Conservation (phyloP, 148 eudicot genomes). For the Rhododendron molle region DNA sequence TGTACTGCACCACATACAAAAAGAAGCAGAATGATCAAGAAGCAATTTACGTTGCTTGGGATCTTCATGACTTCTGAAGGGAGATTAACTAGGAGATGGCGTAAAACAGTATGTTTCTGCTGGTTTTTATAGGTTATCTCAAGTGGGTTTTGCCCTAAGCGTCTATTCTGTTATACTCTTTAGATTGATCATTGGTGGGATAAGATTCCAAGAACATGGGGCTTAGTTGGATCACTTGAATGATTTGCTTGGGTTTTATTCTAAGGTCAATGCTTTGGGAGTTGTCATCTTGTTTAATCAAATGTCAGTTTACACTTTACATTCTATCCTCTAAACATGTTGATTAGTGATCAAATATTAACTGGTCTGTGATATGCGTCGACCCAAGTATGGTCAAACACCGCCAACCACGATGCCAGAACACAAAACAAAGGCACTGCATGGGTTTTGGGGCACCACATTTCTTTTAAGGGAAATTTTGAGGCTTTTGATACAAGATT, state of each 20-base stretch:
- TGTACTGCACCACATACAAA: constrained; percentile 4
- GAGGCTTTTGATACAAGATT: no score
- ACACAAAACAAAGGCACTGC: no score
- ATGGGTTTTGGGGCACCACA: no score
- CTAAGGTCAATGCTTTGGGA: constrained; percentile 16
- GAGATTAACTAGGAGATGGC: neutral
- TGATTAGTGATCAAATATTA: no score
- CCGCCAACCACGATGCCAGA: no score
- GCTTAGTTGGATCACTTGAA: neutral
- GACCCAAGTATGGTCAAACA: no score
- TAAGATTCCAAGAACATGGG: neutral
- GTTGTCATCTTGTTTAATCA: constrained; percentile 3
- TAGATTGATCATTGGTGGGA: no score
- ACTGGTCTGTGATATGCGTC: no score
- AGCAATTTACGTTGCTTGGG: neutral
- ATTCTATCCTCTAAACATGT: no score
- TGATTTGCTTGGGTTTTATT: neutral
- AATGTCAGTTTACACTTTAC: no score
- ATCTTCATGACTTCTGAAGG: constrained; percentile 19
- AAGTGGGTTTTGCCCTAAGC: neutral
- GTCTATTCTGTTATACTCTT: neutral
- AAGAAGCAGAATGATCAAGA: constrained; percentile 18
- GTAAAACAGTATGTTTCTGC: neutral
- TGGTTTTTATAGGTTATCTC: constrained; percentile 3
- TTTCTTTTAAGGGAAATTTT: no score